Percentiles rank a stretch among this genome's conserved stretches.
These are phyloP conservation scores for Penicillium silybi DNA, from an alignment of 495 filamentous ascomycete genomes.

Conservation along the genomic window DNA sequence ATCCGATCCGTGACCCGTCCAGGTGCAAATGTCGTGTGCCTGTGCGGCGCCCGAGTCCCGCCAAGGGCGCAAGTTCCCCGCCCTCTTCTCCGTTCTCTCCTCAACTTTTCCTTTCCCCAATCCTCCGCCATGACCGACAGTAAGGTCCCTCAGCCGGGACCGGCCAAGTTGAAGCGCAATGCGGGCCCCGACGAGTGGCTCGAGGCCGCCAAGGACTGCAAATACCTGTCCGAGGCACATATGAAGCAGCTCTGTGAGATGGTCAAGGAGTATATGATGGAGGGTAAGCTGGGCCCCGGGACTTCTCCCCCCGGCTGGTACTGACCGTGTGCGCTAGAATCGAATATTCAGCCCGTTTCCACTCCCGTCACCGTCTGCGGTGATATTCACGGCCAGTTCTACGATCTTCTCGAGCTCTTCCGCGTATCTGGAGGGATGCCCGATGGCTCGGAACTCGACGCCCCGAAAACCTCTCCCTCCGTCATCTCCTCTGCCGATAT, in stretches of 20 bases:
- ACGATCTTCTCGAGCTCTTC: conserved; percentile 95
- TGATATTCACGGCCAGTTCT: conserved; percentile 98
- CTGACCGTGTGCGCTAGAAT: conserved; percentile 54
- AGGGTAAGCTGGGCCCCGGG: conserved; percentile 53
- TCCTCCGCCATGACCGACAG: conserved; percentile 41
- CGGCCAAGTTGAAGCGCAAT: conserved; percentile 74
- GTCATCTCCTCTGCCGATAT: conserved; percentile 81
- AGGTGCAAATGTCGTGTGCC: conserved; percentile 4
- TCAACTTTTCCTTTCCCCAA: conserved; percentile 5
- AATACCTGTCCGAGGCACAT: conserved; percentile 88
- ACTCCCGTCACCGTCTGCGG: conserved; percentile 98
- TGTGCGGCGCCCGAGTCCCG: conserved; percentile 13
- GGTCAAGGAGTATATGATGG: conserved; percentile 97
- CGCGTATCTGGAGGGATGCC: conserved; percentile 95
- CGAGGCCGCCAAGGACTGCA: conserved; percentile 90
- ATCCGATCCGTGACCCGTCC: too few relatives aligned
- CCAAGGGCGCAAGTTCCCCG: conserved; percentile 12
- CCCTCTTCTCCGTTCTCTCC: conserved; percentile 1
- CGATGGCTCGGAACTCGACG: conserved; percentile 62
- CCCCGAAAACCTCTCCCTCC: conserved; percentile 57
- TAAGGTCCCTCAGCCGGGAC: conserved; percentile 81
- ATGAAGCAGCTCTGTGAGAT: conserved; percentile 99
- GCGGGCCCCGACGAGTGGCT: conserved; percentile 96
- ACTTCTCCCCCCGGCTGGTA: not conserved
- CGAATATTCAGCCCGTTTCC: conserved; percentile 92